Base-by-base conservation (phyloP, 2,329 filamentous ascomycete genomes). In the Cryphonectria parasitica region DNA sequence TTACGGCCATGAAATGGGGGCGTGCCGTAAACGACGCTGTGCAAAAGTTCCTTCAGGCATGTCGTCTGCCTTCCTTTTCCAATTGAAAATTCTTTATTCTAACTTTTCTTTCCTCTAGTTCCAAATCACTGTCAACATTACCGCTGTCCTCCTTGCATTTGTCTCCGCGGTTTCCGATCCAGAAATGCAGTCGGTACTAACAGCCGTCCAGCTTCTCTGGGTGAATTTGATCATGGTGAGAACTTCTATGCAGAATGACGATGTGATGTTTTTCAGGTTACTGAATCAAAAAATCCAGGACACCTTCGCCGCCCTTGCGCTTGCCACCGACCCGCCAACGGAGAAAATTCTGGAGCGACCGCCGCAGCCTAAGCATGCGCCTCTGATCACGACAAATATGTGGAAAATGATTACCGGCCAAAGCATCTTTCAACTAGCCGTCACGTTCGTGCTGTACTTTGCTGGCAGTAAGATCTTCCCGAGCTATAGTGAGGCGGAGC, bases 91-190 rank as follows among this genome's bases (percentile, higher is more conserved):
- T 31, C 15, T 31, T 34, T 11, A 25, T 11, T 17, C 41, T 31
- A 34, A 36, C 28, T 28, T 54, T 8, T 19, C 11, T 2, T 7
- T 7, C 11, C 36, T 10, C 13, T 25, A 85, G 85, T 90, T 90
- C 75, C 87, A 89, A 83, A 88, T 92, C 74, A 92, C 90, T 0
- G 90, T 91, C 78, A 91, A 91, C 76, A 90, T 91, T 72, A 91
- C 89, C 5, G 89, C 89, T 2, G 89, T 91, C 22, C 77, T 90
- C 31, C 83, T 91, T 11, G 90, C 89, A 0, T 90, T 91, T 68
- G 82, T 91, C 73, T 88, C 89, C 1, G 88, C 90, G 3, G 86
- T 91, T 63, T 85, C 88, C 11, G 85, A 84, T 69, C 77, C 81
- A 7, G 80, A 86, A 15, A 85, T 87, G 80, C 79, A 85, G 61